phyloP scores from a whole-genome alignment of 805 yeast species.

The Ogataea henricii region DNA sequence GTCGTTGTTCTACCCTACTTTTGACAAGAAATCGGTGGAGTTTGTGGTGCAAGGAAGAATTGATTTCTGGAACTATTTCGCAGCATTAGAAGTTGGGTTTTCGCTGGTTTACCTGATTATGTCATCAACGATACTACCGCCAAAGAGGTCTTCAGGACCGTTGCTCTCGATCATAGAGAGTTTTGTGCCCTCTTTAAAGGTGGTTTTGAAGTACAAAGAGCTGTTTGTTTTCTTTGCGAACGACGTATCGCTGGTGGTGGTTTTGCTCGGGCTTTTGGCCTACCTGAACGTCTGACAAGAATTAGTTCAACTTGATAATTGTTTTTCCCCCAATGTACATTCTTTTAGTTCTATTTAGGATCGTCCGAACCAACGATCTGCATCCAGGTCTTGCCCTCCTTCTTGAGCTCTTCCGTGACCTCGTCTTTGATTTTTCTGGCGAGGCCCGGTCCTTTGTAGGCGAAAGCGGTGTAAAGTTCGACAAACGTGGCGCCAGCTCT shows the following conservation, averaged over 20 bases:
- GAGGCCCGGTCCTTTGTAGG: constrained; percentile 89
- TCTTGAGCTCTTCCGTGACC: constrained; percentile 57
- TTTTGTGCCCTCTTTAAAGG: constrained; percentile 26
- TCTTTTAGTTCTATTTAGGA: constrained; percentile 25
- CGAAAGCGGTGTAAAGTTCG: constrained; percentile 86
- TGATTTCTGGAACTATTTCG: constrained; percentile 28
- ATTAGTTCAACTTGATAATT: too few relatives aligned
- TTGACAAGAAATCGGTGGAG: constrained; percentile 15
- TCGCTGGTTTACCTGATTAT: constrained; percentile 19
- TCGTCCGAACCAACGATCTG: constrained; percentile 71
- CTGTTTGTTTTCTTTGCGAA: constrained; percentile 23
- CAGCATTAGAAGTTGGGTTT: constrained; percentile 24
- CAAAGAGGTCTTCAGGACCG: constrained; percentile 18
- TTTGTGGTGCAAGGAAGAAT: constrained; percentile 10
- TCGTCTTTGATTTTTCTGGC: constrained; percentile 63
- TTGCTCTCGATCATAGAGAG: constrained; percentile 23
- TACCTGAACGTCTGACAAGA: constrained; percentile 5
- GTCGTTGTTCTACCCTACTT: constrained; percentile 12
- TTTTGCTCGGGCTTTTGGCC: constrained; percentile 28
- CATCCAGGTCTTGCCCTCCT: constrained; percentile 83
- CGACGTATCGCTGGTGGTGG: constrained; percentile 32
- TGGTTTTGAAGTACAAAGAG: constrained; percentile 30
- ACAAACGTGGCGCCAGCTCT: constrained; percentile 92
- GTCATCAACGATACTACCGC: constrained; percentile 17
- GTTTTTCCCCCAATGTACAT: not conserved